A percentile compares a stretch with the other conserved stretches of the same genome.
phyloP scores from a whole-genome alignment of 2,329 filamentous ascomycete genomes.

The Neofusicoccum cordaticola region DNA sequence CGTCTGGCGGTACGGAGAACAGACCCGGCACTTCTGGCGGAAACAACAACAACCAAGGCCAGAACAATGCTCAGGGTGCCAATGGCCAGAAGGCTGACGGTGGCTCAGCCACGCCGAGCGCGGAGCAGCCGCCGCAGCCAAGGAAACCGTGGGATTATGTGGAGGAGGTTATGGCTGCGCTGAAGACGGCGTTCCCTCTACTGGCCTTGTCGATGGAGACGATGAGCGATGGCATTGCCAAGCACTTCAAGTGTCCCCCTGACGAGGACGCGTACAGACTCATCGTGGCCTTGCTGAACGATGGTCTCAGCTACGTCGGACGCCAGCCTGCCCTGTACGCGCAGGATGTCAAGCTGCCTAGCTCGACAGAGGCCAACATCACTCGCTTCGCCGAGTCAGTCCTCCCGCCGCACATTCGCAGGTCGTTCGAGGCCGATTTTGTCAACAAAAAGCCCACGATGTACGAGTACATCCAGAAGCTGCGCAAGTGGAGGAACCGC shows the following conservation, averaged over 20 bases:
- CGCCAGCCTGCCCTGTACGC: slow-evolving; percentile 83
- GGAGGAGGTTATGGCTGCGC: slow-evolving; percentile 89
- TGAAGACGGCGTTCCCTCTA: slow-evolving; percentile 95
- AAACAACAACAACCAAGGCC: slow-evolving; percentile 19
- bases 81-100: slow-evolving; percentile 43
- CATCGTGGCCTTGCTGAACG: slow-evolving; percentile 95
- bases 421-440: slow-evolving; percentile 97
- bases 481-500: slow-evolving; percentile 93
- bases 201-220: slow-evolving; percentile 98
- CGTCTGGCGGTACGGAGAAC: not conserved
- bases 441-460: slow-evolving; percentile 93
- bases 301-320: slow-evolving; percentile 88
- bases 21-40: not conserved
- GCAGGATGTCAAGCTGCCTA: slow-evolving; percentile 84
- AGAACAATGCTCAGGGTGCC: slow-evolving; percentile 51
- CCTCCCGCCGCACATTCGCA: slow-evolving; percentile 88
- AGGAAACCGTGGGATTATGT: slow-evolving; percentile 95
- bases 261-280: slow-evolving; percentile 97
- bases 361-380: slow-evolving; percentile 92
- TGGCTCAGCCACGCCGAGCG: slow-evolving; percentile 32
- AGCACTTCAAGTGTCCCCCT: slow-evolving; percentile 97
- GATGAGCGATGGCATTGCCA: slow-evolving; percentile 98
- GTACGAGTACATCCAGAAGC: slow-evolving; percentile 96
- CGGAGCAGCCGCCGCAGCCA: slow-evolving; percentile 26
- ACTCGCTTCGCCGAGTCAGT: slow-evolving; percentile 96